A percentile compares a stretch with the other conserved stretches of the same genome.
phyloP scores from a whole-genome alignment of 176 grass and related monocot species.

The Eragrostis curvula region DNA sequence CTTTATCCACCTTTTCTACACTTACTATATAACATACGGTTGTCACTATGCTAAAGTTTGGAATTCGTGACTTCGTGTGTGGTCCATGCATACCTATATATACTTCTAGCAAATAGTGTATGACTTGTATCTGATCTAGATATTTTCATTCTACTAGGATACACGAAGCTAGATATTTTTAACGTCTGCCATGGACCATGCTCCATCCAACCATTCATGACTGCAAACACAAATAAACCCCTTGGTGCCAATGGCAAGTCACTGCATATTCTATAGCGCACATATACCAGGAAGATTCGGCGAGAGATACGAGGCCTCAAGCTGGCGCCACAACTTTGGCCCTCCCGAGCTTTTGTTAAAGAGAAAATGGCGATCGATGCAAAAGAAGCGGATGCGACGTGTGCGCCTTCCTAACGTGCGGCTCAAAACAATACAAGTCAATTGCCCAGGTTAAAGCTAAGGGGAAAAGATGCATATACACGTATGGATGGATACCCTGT shows the following conservation, averaged over 20 bases:
- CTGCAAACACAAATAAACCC: neutral
- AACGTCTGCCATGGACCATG: neutral
- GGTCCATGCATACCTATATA: too few species aligned
- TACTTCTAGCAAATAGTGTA: neutral
- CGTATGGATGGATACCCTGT: constrained; percentile 1
- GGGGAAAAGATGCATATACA: neutral
- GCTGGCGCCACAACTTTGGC: constrained; percentile 49
- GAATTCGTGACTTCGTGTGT: too few species aligned
- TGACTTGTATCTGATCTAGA: neutral
- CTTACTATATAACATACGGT: neutral
- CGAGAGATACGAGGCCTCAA: constrained; percentile 16
- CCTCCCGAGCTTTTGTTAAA: constrained; percentile 39
- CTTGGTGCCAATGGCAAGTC: neutral
- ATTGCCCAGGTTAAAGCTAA: neutral
- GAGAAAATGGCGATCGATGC: neutral
- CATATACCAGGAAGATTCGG: neutral
- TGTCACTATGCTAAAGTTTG: too few species aligned
- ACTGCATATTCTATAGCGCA: neutral
- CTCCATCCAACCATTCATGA: neutral
- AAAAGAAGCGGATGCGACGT: constrained; percentile 35
- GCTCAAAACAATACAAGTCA: constrained; percentile 32
- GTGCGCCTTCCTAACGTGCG: neutral
- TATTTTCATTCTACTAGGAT: neutral
- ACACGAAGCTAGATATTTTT: neutral
- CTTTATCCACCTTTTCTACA: neutral